Evolutionary conservation across 257 asterid genomes (phyloP), one percentile per base, ranked within the genome.

Genomic region (Gynochthodes officinalis): DNA sequence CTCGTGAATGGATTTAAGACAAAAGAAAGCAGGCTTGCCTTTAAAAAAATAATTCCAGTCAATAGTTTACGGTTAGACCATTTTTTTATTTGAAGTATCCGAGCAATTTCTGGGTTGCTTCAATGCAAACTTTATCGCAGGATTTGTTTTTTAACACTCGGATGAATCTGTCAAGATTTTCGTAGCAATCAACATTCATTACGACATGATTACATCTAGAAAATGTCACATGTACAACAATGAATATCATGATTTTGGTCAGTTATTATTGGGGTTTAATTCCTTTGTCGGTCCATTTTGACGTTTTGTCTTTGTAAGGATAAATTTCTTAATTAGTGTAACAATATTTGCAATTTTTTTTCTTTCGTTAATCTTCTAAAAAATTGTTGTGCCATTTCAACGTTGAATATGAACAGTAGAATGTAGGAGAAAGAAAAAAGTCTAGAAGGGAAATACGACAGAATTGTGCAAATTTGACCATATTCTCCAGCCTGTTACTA

Each of bases 1-100:
- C 40, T 12, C 1, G 15, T 12, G 33, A 12, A 11, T 21, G 33
- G 37, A 57, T 21, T 19, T 30, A 53, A 72, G n/a, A 9, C 32
- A 71, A 71, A 58, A 59, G 6, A 18, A 60, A 28, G 60, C 49
- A 46, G 50, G 70, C 76, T 21, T 59, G 52, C 70, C 70, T 13
- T 16, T 44, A 33, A 8, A 32, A 39, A 27, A 49, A 2, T 7
- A 37, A 9, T 1, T n/a, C 42, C 23, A 21, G 32, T 4, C n/a
- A 60, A 1, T 46, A 46, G 52, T 46, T 14, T 14, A 14, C 7
- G 7, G 2, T 23, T 23, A 40, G 21, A 27, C 43, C 8, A 42
- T 21, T 25, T 19, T 37, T 28, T 9, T 32, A 4, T 9, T 30
- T 40, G 35, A 30, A 60, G 27, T 43, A 25, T 32, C 69, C 60